These are phyloP conservation scores for Marasmius tenuissimus DNA, from an alignment of 1,284 basidiomycete species.

Conservation along the genomic window DNA sequence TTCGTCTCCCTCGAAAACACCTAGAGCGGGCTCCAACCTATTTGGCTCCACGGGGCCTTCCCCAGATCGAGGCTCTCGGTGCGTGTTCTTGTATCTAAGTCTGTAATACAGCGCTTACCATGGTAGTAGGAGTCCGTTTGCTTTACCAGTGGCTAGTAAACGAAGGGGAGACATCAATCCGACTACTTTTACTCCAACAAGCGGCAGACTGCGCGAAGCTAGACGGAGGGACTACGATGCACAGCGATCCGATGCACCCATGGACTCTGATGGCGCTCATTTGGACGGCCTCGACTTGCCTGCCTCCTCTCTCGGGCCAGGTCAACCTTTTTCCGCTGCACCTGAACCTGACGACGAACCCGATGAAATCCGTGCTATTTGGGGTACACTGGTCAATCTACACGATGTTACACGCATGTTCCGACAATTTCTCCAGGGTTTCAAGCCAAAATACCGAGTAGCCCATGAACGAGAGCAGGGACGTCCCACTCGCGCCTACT, in stretches of 20 bases:
- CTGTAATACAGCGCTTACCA: neutral
- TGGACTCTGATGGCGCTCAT: constrained; percentile 56
- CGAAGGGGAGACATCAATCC: constrained; percentile 83
- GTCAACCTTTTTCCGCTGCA: constrained; percentile 61
- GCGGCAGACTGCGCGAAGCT: constrained; percentile 31
- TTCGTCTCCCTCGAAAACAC: constrained; percentile 57
- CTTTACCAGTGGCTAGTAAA: constrained; percentile 52
- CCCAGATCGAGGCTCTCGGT: constrained; percentile 58
- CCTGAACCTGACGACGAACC: constrained; percentile 65
- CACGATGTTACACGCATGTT: constrained; percentile 91
- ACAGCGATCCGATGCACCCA: constrained; percentile 31
- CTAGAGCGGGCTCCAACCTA: constrained; percentile 34
- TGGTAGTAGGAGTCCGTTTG: constrained; percentile 33
- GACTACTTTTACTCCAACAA: constrained; percentile 60
- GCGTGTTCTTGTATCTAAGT: constrained; percentile 34
- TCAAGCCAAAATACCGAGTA: constrained; percentile 92
- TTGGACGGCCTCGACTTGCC: constrained; percentile 48
- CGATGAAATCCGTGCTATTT: constrained; percentile 86
- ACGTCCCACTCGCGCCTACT: constrained; percentile 48
- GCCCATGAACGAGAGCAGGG: constrained; percentile 72
- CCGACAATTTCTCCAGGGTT: constrained; percentile 85
- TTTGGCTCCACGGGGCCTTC: constrained; percentile 4
- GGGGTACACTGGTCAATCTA: constrained; percentile 95
- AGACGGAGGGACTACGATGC: constrained; percentile 8
- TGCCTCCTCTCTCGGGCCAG: constrained; percentile 48